Conservation (phyloP, 23 red algal species). For the Gracilaria domingensis region DNA sequence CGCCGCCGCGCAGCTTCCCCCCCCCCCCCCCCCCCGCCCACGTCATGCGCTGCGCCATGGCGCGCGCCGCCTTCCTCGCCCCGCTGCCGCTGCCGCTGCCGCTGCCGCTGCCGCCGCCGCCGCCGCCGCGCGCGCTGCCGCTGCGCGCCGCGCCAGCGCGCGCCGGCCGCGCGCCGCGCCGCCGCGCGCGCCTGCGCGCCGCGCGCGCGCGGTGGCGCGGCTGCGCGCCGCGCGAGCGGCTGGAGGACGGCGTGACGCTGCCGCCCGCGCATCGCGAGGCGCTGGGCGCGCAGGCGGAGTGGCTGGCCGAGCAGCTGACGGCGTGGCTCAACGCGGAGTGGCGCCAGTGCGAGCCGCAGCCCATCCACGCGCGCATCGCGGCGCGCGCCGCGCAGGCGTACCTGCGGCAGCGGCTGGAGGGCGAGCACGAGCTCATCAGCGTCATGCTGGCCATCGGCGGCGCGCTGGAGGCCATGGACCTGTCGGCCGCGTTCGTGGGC, state of each 20-base stretch:
- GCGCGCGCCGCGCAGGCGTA: slow-evolving; percentile 18
- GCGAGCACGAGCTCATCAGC: slow-evolving; percentile 22
- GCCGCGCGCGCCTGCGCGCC: background rate
- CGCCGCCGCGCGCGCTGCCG: background rate
- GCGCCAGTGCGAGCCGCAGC: background rate
- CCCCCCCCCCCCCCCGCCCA: background rate
- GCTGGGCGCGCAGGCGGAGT: slow-evolving; percentile 2
- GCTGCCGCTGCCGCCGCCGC: background rate
- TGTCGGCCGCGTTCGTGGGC: slow-evolving; percentile 22
- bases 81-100: background rate
- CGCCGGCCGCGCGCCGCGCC: background rate
- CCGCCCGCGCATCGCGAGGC: background rate
- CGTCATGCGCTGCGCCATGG: background rate
- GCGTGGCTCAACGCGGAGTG: slow-evolving; percentile 44
- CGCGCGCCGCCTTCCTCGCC: background rate
- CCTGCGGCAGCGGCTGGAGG: slow-evolving; percentile 13
- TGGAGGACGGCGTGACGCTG: slow-evolving; percentile 45
- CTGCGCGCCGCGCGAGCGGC: background rate
- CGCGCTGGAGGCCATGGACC: slow-evolving; percentile 20
- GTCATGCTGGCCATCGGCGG: slow-evolving; percentile 34
- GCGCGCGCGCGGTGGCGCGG: background rate
- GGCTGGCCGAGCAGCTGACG: background rate
- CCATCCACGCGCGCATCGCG: slow-evolving; percentile 24
- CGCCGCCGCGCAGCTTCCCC: background rate
- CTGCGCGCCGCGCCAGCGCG: background rate